Evolutionary conservation across 768 basidiomycete genomes (phyloP).

Genomic region (Lentinula guzmanii): DNA sequence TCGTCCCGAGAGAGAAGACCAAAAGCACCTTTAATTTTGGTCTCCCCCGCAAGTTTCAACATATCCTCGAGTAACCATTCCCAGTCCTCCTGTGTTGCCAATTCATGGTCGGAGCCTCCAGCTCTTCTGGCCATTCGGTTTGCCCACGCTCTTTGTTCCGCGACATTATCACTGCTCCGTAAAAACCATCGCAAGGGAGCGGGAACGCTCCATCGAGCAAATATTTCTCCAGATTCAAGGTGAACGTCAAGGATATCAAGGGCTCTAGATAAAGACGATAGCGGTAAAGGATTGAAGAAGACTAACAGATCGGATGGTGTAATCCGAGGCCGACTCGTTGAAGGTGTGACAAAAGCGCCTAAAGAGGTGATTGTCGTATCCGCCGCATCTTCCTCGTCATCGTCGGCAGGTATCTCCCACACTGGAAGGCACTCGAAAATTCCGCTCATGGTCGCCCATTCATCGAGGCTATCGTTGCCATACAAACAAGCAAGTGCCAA

Average conservation of each 20-base stretch:
- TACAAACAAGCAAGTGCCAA: slow-evolving; percentile 88
- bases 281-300: slow-evolving; percentile 78
- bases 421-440: slow-evolving; percentile 97
- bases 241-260: slow-evolving; percentile 93
- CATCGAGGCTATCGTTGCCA: slow-evolving; percentile 62
- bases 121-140: slow-evolving; percentile 76
- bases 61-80: slow-evolving; percentile 86
- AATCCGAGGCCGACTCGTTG: slow-evolving; percentile 48
- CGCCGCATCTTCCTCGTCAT: slow-evolving; percentile 66
- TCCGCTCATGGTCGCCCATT: slow-evolving; percentile 81
- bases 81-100: slow-evolving; percentile 73
- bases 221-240: slow-evolving; percentile 87
- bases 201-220: slow-evolving; percentile 82
- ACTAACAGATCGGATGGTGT: slow-evolving; percentile 67
- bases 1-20: slow-evolving; percentile 68
- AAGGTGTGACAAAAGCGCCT: slow-evolving; percentile 72
- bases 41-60: slow-evolving; percentile 71
- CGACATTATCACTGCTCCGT: slow-evolving; percentile 57
- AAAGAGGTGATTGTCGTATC: slow-evolving; percentile 80
- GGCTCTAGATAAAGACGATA: slow-evolving; percentile 68
- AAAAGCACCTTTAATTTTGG: slow-evolving; percentile 69
- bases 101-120: slow-evolving; percentile 45
- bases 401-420: slow-evolving; percentile 62
- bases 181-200: slow-evolving; percentile 89
- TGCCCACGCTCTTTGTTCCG: slow-evolving; percentile 79